A percentile compares a stretch with the other conserved stretches of the same genome.
These are phyloP conservation scores for Solanum okadae DNA, from an alignment of 257 asterid species.

Conservation along the genomic window DNA sequence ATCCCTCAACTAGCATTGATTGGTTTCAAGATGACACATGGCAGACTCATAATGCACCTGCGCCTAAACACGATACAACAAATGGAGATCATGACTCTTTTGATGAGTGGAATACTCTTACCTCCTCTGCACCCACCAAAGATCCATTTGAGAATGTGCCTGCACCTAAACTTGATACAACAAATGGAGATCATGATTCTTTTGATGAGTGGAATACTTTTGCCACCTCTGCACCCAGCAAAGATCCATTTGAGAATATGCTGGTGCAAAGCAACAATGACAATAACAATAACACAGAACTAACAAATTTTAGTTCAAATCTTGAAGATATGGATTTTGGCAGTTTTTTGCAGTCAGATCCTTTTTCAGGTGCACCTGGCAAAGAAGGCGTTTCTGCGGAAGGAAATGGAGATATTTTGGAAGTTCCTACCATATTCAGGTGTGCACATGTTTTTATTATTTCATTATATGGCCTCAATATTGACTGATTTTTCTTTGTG, in stretches of 20 bases:
- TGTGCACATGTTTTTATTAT: slow-evolving; percentile 9
- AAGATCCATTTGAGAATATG: neutral
- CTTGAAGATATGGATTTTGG: slow-evolving; percentile 32
- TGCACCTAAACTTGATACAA: neutral
- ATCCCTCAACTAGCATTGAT: slow-evolving; percentile 28
- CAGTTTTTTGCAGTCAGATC: slow-evolving; percentile 35
- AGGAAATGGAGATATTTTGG: slow-evolving; percentile 16
- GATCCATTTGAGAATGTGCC: slow-evolving; percentile 28
- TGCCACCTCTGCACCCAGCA: neutral
- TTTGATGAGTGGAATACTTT: slow-evolving; percentile 12
- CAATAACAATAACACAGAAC: neutral
- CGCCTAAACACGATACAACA: slow-evolving; percentile 10
- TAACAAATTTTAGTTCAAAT: slow-evolving; percentile 16
- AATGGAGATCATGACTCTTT: slow-evolving; percentile 24
- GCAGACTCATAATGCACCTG: slow-evolving; percentile 20
- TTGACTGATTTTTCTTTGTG: neutral
- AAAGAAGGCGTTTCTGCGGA: slow-evolving; percentile 17
- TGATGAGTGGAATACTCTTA: slow-evolving; percentile 68
- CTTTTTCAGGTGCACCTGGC: slow-evolving; percentile 24
- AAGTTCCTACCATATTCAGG: slow-evolving; percentile 44
- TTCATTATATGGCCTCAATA: neutral
- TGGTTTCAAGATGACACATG: slow-evolving; percentile 43
- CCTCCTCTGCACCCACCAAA: slow-evolving; percentile 35
- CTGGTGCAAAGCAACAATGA: neutral
- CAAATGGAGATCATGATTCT: neutral